Conservation (phyloP, 495 filamentous ascomycete genomes). For the Neurospora pannonica region DNA sequence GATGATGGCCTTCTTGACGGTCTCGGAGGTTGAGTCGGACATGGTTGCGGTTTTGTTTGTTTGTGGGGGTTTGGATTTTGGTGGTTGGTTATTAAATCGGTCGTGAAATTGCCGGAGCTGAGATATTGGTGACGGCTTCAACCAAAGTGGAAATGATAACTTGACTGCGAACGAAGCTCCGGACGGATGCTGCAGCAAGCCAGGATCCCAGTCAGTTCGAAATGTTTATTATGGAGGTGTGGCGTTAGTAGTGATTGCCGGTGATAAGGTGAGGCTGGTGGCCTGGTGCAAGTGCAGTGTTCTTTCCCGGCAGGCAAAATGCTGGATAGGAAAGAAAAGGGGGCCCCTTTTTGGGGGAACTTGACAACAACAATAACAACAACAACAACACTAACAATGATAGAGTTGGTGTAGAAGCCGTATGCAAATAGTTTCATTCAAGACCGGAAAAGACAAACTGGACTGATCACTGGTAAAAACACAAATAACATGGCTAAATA, state of each 20-base stretch:
- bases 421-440: neutral
- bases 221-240: neutral
- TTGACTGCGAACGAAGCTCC: neutral
- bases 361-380: neutral
- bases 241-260: neutral
- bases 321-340: neutral
- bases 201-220: neutral
- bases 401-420: neutral
- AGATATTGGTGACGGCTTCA: neutral
- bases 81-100: neutral
- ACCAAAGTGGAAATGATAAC: neutral
- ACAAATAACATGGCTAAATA: neutral
- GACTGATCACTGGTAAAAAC: neutral
- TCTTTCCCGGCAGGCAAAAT: neutral
- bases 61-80: neutral
- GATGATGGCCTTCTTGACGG: conserved; percentile 57
- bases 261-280: neutral
- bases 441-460: neutral
- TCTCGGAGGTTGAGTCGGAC: conserved; percentile 20
- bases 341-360: neutral
- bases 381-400: neutral
- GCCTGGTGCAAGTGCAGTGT: neutral
- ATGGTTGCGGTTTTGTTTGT: conserved; percentile 16
- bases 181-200: neutral
- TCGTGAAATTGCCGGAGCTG: neutral